phyloP scores from a whole-genome alignment of 148 eudicot species.

The Amaranthus palmeri region DNA sequence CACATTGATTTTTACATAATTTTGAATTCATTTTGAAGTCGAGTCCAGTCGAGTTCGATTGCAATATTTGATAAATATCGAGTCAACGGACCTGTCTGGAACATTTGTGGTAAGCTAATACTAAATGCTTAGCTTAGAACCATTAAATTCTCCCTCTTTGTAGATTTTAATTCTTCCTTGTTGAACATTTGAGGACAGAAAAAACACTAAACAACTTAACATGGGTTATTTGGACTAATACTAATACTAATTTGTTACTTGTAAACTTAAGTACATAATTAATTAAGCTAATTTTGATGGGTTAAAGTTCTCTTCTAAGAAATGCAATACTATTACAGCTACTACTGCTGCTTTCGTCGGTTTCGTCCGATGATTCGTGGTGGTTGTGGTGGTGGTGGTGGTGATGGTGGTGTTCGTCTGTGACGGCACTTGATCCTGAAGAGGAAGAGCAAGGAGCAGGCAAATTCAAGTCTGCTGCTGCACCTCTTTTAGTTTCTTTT shows the following conservation, averaged over 20 bases:
- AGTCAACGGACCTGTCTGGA: too few species aligned
- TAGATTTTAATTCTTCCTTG: background rate
- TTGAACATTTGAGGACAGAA: background rate
- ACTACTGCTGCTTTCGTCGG: conserved; percentile 67
- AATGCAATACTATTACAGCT: conserved; percentile 43
- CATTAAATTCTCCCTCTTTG: conserved; percentile 9
- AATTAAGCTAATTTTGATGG: background rate
- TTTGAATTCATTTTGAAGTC: too few species aligned
- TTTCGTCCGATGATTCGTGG: conserved; percentile 32
- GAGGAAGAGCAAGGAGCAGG: conserved; percentile 51
- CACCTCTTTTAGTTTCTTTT: conserved; percentile 30
- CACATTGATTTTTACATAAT: too few species aligned
- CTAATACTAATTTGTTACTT: conserved; percentile 2
- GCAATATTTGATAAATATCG: too few species aligned
- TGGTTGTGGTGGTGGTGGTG: conserved; percentile 3
- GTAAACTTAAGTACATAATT: conserved; percentile 10
- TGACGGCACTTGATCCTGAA: conserved; percentile 80
- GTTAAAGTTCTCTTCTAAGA: conserved; percentile 32
- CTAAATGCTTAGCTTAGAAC: conserved; percentile 4
- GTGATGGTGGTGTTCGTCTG: conserved; percentile 28
- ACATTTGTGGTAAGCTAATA: background rate
- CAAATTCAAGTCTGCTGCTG: conserved; percentile 49
- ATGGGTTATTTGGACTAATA: conserved; percentile 12
- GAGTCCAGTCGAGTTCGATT: too few species aligned
- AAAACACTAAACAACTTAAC: conserved; percentile 3